Conservation (phyloP, 805 yeast genomes). For the Lachancea quebecensis region DNA sequence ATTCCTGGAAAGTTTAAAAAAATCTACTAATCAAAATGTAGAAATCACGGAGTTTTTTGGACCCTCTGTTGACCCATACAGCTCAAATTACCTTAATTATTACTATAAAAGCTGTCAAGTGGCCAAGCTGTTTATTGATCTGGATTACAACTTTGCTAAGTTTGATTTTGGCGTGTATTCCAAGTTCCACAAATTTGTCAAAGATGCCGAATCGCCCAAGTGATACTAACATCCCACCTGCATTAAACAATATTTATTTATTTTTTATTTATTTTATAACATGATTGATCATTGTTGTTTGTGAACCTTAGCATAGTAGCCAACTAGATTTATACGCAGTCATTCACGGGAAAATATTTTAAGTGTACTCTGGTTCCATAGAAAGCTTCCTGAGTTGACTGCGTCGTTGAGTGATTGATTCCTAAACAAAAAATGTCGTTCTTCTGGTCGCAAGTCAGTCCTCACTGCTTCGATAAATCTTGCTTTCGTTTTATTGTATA, state of each 20-base stretch:
- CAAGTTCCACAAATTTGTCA: conserved; percentile 31
- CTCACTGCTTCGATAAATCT: conserved; percentile 40
- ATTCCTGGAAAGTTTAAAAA: conserved; percentile 15
- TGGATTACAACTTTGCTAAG: conserved; percentile 54
- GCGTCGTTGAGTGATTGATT: conserved; percentile 35
- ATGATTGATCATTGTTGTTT: not conserved
- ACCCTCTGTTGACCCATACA: conserved; percentile 26
- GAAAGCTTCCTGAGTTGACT: conserved; percentile 29
- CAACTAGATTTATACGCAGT: not conserved
- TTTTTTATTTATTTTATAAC: not conserved
- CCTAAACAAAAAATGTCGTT: conserved; percentile 41
- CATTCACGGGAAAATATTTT: conserved; percentile 18
- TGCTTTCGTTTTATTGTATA: conserved; percentile 36
- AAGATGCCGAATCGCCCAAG: conserved; percentile 8
- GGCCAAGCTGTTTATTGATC: conserved; percentile 53
- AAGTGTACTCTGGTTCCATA: conserved; percentile 25
- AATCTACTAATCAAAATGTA: conserved; percentile 8
- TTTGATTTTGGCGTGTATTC: conserved; percentile 45
- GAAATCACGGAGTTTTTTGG: conserved; percentile 19
- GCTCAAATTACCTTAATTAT: conserved; percentile 39
- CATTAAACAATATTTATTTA: not conserved
- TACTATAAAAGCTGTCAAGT: conserved; percentile 54
- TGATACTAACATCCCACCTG: not conserved
- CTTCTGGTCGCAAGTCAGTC: conserved; percentile 24
- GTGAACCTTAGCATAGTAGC: no score